A percentile compares a stretch with the other conserved stretches of the same genome.
phyloP scores from a whole-genome alignment of 805 yeast genomes.

The Candida verbasci region DNA sequence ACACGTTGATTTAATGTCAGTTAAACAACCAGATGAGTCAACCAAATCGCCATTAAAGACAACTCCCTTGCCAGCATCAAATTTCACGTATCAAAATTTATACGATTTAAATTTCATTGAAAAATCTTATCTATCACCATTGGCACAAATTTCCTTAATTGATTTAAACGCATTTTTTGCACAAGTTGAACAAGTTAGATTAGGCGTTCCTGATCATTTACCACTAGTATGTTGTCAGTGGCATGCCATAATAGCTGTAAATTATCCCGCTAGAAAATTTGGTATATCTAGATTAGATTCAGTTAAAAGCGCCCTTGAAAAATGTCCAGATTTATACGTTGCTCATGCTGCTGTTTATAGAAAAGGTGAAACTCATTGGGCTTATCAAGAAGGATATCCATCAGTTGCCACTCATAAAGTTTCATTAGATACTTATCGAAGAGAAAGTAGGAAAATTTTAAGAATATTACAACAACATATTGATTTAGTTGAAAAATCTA shows the following conservation, averaged over 20 bases:
- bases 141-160: constrained; percentile 77
- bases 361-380: constrained; percentile 83
- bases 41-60: background rate
- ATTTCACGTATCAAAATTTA: constrained; percentile 50
- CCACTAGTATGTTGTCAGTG: constrained; percentile 96
- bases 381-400: constrained; percentile 59
- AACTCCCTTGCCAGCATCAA: constrained; percentile 4
- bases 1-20: constrained; percentile 9
- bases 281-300: constrained; percentile 80
- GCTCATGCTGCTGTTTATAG: constrained; percentile 94
- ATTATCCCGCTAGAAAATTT: constrained; percentile 80
- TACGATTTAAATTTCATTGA: constrained; percentile 41
- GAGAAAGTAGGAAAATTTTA: constrained; percentile 80
- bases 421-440: constrained; percentile 82
- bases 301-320: constrained; percentile 58
- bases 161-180: constrained; percentile 96
- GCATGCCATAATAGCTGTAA: constrained; percentile 84
- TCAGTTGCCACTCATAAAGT: constrained; percentile 70
- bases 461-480: constrained; percentile 58
- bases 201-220: constrained; percentile 58
- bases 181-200: constrained; percentile 80
- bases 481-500: constrained; percentile 81
- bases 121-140: constrained; percentile 56
- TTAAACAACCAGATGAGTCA: constrained; percentile 2
- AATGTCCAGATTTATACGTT: constrained; percentile 71